Conservation (phyloP, 441 rosid genomes). For the Arabidopsis lyrata region DNA sequence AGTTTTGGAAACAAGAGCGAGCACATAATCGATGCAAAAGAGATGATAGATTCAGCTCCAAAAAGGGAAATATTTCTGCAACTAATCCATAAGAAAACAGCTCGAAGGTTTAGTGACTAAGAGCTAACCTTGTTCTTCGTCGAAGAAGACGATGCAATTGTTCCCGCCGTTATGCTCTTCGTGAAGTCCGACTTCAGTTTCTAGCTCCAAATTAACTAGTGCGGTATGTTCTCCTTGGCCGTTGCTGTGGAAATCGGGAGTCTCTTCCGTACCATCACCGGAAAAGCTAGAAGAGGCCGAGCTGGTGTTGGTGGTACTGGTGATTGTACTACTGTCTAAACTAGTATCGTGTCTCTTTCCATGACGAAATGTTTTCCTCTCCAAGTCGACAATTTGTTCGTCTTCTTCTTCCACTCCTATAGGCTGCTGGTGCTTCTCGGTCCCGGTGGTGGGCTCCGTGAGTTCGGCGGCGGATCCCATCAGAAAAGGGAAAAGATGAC, state of each 20-base stretch:
- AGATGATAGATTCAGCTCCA: not conserved
- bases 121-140: slow-evolving; percentile 32
- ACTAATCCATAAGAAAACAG: not conserved
- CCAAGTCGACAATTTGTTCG: slow-evolving; percentile 32
- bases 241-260: slow-evolving; percentile 11
- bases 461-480: slow-evolving; percentile 45
- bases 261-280: slow-evolving; percentile 29
- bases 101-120: not conserved
- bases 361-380: slow-evolving; percentile 34
- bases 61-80: not conserved
- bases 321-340: slow-evolving; percentile 29
- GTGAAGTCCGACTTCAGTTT: not conserved
- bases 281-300: slow-evolving; percentile 41
- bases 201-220: not conserved
- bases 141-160: slow-evolving; percentile 40
- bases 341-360: slow-evolving; percentile 8
- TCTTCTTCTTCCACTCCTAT: slow-evolving; percentile 28
- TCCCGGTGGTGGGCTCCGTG: slow-evolving; percentile 46
- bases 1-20: not conserved
- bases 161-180: slow-evolving; percentile 31
- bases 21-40: not conserved
- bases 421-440: slow-evolving; percentile 32
- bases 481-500: not conserved
- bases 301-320: slow-evolving; percentile 31
- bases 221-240: slow-evolving; percentile 8